A percentile compares a stretch with the other conserved stretches of the same genome.
Evolutionary conservation across 129 eudicot genomes (phyloP).

Genomic region (Flaveria ramosissima): DNA sequence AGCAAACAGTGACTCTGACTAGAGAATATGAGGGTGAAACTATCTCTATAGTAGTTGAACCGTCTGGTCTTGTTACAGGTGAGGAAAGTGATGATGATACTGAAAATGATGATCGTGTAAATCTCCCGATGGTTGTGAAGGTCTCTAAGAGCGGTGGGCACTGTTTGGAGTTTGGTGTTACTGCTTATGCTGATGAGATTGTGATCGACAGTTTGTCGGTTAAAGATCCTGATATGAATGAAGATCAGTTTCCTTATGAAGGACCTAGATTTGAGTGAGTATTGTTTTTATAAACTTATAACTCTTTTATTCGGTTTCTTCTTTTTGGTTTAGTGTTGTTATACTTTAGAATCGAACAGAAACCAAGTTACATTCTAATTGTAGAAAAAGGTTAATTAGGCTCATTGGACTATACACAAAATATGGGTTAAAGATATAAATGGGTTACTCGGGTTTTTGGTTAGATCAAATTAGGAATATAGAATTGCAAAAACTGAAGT

Average conservation of each 20-base stretch:
- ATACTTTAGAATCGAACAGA: too few relatives aligned
- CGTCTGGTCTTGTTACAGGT: slow-evolving; percentile 67
- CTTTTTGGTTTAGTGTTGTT: too few relatives aligned
- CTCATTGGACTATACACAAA: too few relatives aligned
- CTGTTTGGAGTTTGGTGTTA: slow-evolving; percentile 59
- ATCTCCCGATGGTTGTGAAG: slow-evolving; percentile 65
- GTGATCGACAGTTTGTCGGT: slow-evolving; percentile 62
- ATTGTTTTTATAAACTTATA: neutral
- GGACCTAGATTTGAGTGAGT: slow-evolving; percentile 89
- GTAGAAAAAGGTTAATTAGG: too few relatives aligned
- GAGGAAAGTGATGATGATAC: slow-evolving; percentile 49
- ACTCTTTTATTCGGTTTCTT: too few relatives aligned
- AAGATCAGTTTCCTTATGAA: slow-evolving; percentile 78
- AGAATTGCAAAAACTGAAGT: too few relatives aligned
- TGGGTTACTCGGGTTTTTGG: too few relatives aligned
- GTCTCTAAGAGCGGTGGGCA: slow-evolving; percentile 61
- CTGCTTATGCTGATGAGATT: slow-evolving; percentile 78
- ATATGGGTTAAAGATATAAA: too few relatives aligned
- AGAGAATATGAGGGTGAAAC: slow-evolving; percentile 80
- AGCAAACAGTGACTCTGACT: slow-evolving; percentile 57
- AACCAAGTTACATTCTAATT: too few relatives aligned
- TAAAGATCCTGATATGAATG: slow-evolving; percentile 59
- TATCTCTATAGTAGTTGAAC: slow-evolving; percentile 69
- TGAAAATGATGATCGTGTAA: slow-evolving; percentile 39
- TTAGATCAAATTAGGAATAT: too few relatives aligned